phyloP scores from a whole-genome alignment of 1,284 basidiomycete genomes.

The Irpex sp. region DNA sequence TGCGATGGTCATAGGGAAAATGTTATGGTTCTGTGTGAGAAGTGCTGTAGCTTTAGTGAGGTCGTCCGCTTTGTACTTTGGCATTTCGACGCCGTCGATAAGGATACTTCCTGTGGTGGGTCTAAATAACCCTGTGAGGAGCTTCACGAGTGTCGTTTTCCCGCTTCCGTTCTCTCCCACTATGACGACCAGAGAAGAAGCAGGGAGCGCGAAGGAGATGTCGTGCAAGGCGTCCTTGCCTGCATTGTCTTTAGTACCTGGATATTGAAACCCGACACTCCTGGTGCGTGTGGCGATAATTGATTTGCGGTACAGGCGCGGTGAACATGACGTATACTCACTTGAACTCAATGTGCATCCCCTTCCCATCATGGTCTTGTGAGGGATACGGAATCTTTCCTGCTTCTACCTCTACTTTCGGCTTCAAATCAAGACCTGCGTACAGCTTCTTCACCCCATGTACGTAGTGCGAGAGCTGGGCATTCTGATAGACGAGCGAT shows the following conservation, averaged over 20 bases:
- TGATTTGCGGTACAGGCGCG: neutral
- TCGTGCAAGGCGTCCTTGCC: slow-evolving; percentile 44
- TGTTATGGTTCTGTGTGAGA: slow-evolving; percentile 68
- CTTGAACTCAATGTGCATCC: neutral
- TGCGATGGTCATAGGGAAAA: slow-evolving; percentile 66
- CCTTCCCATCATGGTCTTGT: neutral
- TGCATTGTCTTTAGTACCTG: neutral
- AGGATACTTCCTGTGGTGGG: slow-evolving; percentile 57
- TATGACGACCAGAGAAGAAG: slow-evolving; percentile 47
- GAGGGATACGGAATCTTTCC: neutral
- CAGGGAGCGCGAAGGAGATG: slow-evolving; percentile 57
- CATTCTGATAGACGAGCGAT: slow-evolving; percentile 33
- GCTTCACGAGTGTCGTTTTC: slow-evolving; percentile 70
- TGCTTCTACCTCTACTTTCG: neutral
- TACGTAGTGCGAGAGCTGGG: slow-evolving; percentile 48
- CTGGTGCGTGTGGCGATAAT: neutral
- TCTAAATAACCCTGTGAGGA: slow-evolving; percentile 64
- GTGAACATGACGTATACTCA: neutral
- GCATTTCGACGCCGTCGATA: slow-evolving; percentile 56
- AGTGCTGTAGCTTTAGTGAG: slow-evolving; percentile 56
- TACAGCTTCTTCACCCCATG: slow-evolving; percentile 25
- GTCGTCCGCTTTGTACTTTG: slow-evolving; percentile 48
- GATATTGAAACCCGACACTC: neutral
- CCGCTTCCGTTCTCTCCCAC: slow-evolving; percentile 71
- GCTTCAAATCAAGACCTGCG: neutral